Base-by-base conservation (phyloP, 768 basidiomycete species). In the Boletus huronensis region DNA sequence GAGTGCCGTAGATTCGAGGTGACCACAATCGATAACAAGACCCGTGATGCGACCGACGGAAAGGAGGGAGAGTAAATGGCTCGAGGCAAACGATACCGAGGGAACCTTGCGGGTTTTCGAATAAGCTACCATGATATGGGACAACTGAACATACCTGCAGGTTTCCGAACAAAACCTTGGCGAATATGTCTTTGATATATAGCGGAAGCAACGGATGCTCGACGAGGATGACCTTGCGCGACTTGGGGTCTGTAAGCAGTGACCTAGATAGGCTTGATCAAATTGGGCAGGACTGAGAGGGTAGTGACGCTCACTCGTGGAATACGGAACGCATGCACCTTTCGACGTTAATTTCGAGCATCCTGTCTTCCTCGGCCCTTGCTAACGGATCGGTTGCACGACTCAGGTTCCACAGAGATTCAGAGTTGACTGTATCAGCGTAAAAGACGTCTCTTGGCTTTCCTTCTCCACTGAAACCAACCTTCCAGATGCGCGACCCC, bases 401-500 rank as follows among this genome's bases (percentile, higher is more conserved):
- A 49, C 72, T 77, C 52, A 87, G 79, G 21, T 72, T 77, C 88
- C 90, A 91, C 26, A 90, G 63, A 0, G 81, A 67, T 40, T 70
- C 61, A 5, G 76, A 77, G 13, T 65, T 71, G 29, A 72, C 63
- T 14, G 73, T 66, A 14, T 77, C 78, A 0, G 84, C 78, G 62
- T 80, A 82, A 68, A 96, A 90, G n/a, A 94, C 86, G 52, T 93
- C 88, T 62, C 97, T 74, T 9, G 97, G 94, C 55, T 84, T 80
- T 5, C 93, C 85, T 75, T 99, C 97, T 14, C 96, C 96, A 64
- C 93, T 95, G 75, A 98, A 98, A 2, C 97, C 97, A 11, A 95
- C 91, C 74, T 95, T 97, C 95, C 96, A 98, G 56, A 94, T 81
- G 50, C 87, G 79, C 43, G 91, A 93, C 19, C 97, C 97, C 23